These are phyloP conservation scores for Avena atlantica DNA, from an alignment of 176 grass and related monocot species.

Conservation along the genomic window DNA sequence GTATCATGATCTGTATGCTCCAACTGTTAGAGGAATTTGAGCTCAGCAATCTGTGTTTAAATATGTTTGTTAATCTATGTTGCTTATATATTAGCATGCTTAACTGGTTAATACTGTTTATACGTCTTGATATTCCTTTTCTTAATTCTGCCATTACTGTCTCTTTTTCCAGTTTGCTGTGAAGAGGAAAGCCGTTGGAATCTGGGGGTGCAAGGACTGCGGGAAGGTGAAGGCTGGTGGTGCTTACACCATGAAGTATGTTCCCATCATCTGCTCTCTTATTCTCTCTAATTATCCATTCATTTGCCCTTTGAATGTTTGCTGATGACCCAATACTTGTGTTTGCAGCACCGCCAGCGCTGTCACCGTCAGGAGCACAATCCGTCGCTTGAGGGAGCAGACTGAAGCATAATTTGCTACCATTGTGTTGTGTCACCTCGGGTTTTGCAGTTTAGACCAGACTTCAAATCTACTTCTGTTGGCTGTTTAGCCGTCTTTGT, in stretches of 20 bases:
- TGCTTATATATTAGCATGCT: background rate
- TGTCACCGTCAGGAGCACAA: conserved; percentile 85
- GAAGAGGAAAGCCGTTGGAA: conserved; percentile 89
- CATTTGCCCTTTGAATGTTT: background rate
- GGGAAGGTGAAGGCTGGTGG: conserved; percentile 90
- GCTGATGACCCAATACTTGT: background rate
- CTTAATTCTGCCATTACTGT: background rate
- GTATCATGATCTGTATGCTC: background rate
- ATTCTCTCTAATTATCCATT: background rate
- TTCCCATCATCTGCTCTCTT: background rate
- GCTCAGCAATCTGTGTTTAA: background rate
- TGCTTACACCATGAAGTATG: conserved; percentile 84
- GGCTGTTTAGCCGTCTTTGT: conserved; percentile 21
- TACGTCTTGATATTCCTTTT: background rate
- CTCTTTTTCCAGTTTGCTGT: conserved; percentile 67
- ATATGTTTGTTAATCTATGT: background rate
- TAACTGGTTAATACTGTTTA: background rate
- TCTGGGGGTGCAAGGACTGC: conserved; percentile 94
- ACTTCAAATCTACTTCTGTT: conserved; percentile 5
- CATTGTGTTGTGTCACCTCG: background rate
- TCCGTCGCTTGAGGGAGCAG: conserved; percentile 84
- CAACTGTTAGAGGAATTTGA: background rate
- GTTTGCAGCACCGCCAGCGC: conserved; percentile 75
- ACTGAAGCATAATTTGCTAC: conserved; percentile 64
- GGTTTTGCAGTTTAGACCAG: conserved; percentile 29